phyloP scores from a whole-genome alignment of 1,284 basidiomycete genomes.

The Boletus sp. region DNA sequence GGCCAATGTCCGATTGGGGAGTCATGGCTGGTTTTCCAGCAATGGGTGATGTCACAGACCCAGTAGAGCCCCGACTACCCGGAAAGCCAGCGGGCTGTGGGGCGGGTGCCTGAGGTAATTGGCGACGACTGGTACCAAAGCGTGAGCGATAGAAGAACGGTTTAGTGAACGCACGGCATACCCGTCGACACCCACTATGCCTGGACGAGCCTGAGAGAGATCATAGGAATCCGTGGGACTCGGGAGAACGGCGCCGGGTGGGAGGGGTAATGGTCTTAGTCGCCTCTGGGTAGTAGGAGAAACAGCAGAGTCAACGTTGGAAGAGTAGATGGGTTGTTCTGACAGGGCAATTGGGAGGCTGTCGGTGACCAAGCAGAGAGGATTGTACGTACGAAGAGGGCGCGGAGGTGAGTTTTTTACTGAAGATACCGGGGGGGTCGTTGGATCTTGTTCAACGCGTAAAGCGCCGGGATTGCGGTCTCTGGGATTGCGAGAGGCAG shows the following conservation, averaged over 20 bases:
- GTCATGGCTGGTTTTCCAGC: conserved; percentile 20
- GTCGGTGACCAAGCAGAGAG: background rate
- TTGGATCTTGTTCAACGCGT: conserved; percentile 28
- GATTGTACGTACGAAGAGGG: conserved; percentile 26
- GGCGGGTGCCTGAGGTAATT: conserved; percentile 33
- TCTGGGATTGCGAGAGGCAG: conserved; percentile 19
- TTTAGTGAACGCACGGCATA: conserved; percentile 18
- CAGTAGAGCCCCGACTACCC: conserved; percentile 26
- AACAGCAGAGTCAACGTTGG: conserved; percentile 30
- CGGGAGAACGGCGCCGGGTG: conserved; percentile 29
- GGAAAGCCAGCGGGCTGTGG: conserved; percentile 21
- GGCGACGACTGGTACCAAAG: conserved; percentile 31
- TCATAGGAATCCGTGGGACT: conserved; percentile 30
- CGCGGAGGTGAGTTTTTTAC: conserved; percentile 28
- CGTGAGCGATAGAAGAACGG: background rate
- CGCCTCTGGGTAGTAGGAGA: conserved; percentile 43
- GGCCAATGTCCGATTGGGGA: conserved; percentile 27
- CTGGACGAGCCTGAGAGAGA: conserved; percentile 29
- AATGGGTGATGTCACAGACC: conserved; percentile 26
- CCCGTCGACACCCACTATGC: conserved; percentile 32
- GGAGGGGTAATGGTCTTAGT: conserved; percentile 36
- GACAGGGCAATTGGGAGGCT: conserved; percentile 3
- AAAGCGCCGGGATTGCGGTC: conserved; percentile 27
- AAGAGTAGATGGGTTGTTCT: conserved; percentile 22
- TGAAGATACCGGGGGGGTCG: conserved; percentile 15